Conservation (phyloP, 106 monocot genomes). For the Triglochin maritima region DNA sequence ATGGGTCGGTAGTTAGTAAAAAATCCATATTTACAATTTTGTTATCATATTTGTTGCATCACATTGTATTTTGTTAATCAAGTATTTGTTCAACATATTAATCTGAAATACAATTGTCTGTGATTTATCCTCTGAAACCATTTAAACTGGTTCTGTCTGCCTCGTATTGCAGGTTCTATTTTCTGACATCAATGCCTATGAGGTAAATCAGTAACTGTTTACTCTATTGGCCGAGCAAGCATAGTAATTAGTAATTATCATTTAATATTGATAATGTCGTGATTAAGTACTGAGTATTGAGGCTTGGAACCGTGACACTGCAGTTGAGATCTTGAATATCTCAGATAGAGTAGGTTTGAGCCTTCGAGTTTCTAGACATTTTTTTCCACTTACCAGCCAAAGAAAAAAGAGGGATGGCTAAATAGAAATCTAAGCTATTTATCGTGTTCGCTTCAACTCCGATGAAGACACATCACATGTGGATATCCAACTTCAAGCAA, state of each 20-base stretch:
- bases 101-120: background rate
- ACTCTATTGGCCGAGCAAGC: background rate
- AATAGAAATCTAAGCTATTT: no score
- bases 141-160: background rate
- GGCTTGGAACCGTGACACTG: no score
- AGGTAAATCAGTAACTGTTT: slow-evolving; percentile 32
- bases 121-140: background rate
- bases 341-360: background rate
- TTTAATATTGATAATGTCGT: no score
- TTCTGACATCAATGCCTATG: slow-evolving; percentile 92
- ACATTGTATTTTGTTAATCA: background rate
- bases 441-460: no score
- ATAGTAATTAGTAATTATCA: background rate
- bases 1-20: no score
- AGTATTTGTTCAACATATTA: background rate
- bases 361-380: background rate
- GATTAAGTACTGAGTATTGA: no score
- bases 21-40: no score
- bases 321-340: background rate
- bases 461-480: no score
- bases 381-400: background rate
- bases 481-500: no score
- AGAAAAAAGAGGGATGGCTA: no score
- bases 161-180: slow-evolving; percentile 66
- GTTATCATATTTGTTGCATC: background rate